Percentiles rank a stretch among this genome's conserved stretches.
These are phyloP conservation scores for Solanum lycopersicoides DNA, from an alignment of 257 asterid genomes.

Conservation along the genomic window DNA sequence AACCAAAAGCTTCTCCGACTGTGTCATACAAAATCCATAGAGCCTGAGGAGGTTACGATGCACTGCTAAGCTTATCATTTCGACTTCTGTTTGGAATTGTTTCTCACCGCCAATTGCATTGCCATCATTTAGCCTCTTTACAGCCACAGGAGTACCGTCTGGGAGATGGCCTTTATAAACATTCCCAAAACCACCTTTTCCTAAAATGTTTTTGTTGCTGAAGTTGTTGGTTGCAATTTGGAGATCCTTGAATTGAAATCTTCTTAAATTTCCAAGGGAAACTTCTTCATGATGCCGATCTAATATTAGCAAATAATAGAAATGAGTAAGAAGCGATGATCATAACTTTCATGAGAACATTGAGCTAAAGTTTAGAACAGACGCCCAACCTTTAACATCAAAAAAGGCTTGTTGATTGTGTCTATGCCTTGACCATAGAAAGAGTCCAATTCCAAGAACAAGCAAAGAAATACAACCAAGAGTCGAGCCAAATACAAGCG, in stretches of 20 bases:
- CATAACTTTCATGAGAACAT: not conserved
- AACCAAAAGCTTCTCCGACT: constrained; percentile 74
- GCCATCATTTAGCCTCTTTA: constrained; percentile 87
- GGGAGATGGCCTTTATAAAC: constrained; percentile 76
- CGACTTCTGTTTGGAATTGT: constrained; percentile 93
- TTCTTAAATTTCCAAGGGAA: constrained; percentile 81
- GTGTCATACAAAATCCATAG: constrained; percentile 81
- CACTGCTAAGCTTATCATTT: constrained; percentile 92
- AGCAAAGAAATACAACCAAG: constrained; percentile 52
- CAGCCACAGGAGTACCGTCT: constrained; percentile 86
- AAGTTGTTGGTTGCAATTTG: constrained; percentile 81
- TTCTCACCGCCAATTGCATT: constrained; percentile 67
- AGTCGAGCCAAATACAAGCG: constrained; percentile 60
- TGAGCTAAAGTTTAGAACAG: not conserved
- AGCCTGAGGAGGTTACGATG: constrained; percentile 88
- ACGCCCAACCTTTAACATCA: constrained; percentile 49
- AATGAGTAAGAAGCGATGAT: not conserved
- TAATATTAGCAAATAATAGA: constrained; percentile 1
- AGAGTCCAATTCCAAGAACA: constrained; percentile 44
- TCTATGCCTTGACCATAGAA: constrained; percentile 51
- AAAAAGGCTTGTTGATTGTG: constrained; percentile 30
- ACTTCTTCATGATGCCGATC: constrained; percentile 66
- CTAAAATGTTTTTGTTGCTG: constrained; percentile 71
- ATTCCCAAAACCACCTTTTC: constrained; percentile 92
- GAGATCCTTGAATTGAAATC: constrained; percentile 71